phyloP scores from a whole-genome alignment of 768 basidiomycete species.

The Hydnomerulius pinastri region DNA sequence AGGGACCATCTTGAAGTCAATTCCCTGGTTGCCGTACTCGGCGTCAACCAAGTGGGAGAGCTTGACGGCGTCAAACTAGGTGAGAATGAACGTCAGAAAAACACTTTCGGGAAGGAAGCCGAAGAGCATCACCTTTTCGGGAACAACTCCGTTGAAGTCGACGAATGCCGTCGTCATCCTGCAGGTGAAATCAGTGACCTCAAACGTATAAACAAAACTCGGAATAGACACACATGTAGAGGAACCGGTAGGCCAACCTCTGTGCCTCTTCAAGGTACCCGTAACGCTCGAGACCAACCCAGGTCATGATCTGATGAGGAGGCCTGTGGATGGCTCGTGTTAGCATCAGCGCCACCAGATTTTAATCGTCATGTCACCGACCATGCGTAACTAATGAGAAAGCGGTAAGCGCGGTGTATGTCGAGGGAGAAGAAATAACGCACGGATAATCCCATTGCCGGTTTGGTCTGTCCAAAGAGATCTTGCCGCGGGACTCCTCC shows the following conservation, averaged over 20 bases:
- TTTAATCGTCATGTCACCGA: constrained; percentile 26
- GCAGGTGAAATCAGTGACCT: constrained; percentile 7
- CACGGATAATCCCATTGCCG: constrained; percentile 99
- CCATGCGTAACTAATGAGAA: constrained; percentile 63
- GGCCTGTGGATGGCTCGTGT: constrained; percentile 51
- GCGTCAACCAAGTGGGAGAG: constrained; percentile 96
- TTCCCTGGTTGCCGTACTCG: constrained; percentile 94
- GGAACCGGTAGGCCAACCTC: constrained; percentile 90
- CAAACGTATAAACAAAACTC: background rate
- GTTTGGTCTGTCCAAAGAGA: constrained; percentile 94
- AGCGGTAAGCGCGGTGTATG: constrained; percentile 8
- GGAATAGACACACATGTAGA: constrained; percentile 76
- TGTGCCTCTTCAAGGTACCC: constrained; percentile 94
- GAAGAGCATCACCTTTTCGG: constrained; percentile 72
- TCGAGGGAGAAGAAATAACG: constrained; percentile 34
- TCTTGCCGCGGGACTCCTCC: constrained; percentile 93
- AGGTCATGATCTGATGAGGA: constrained; percentile 98
- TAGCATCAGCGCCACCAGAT: constrained; percentile 9
- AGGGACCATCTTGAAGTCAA: constrained; percentile 97
- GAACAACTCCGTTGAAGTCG: constrained; percentile 97
- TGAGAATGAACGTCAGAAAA: constrained; percentile 1
- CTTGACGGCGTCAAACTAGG: constrained; percentile 91
- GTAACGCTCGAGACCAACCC: constrained; percentile 96
- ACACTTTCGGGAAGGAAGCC: background rate
- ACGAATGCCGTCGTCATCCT: constrained; percentile 96